Percentiles rank a stretch among this genome's conserved stretches.
These are phyloP conservation scores for Dovyalis caffra DNA, from an alignment of 345 rosid species.

Conservation along the genomic window DNA sequence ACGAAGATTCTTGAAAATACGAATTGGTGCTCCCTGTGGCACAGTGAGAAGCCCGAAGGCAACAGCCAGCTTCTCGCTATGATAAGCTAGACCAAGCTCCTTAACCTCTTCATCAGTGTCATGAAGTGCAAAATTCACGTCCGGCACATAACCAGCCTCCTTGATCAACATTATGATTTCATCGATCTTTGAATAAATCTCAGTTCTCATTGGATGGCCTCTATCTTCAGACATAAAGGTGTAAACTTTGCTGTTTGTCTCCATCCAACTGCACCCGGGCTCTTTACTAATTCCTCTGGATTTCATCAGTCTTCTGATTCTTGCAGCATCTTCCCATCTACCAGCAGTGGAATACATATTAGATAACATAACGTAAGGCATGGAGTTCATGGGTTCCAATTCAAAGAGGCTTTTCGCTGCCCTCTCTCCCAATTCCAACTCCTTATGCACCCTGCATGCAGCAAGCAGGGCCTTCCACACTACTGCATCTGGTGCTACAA, in stretches of 20 bases:
- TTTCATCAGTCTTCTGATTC: conserved; percentile 66
- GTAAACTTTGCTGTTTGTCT: conserved; percentile 55
- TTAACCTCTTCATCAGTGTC: conserved; percentile 70
- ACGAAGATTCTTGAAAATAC: conserved; percentile 85
- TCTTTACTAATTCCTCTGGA: conserved; percentile 66
- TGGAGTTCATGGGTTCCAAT: conserved; percentile 66
- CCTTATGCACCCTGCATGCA: conserved; percentile 71
- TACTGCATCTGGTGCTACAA: conserved; percentile 70
- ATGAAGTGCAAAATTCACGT: conserved; percentile 70
- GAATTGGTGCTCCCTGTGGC: conserved; percentile 60
- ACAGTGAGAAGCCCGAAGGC: conserved; percentile 71
- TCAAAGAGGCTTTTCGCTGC: conserved; percentile 71
- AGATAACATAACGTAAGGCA: conserved; percentile 72
- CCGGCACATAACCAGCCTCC: conserved; percentile 74
- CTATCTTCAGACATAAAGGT: conserved; percentile 78
- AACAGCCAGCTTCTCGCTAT: conserved; percentile 85
- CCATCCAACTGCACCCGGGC: conserved; percentile 88
- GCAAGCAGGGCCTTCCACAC: conserved; percentile 79
- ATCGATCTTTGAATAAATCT: conserved; percentile 67
- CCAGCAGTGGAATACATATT: conserved; percentile 70
- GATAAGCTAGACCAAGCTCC: conserved; percentile 79
- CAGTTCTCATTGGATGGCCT: conserved; percentile 54
- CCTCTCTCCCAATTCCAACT: conserved; percentile 67
- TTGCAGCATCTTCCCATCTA: conserved; percentile 76
- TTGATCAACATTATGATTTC: conserved; percentile 65